These are phyloP conservation scores for Cystobasidium pallidum DNA, from an alignment of 1,284 basidiomycete species.

Conservation along the genomic window DNA sequence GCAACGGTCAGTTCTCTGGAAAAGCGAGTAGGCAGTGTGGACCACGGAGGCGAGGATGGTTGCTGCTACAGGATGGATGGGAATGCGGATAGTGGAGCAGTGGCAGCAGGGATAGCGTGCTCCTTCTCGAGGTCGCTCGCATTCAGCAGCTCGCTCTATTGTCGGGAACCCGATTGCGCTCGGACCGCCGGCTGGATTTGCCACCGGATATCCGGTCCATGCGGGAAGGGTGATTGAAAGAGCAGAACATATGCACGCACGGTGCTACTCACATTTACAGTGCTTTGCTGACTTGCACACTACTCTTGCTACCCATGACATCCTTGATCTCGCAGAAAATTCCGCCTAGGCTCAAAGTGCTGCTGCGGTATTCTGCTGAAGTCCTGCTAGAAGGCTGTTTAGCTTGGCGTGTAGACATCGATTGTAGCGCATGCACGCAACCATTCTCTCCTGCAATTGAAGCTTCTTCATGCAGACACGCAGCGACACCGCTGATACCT, in stretches of 20 bases:
- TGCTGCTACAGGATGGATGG: background rate
- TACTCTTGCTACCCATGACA: background rate
- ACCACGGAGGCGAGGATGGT: too few relatives aligned
- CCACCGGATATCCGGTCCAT: background rate
- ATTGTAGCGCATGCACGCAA: too few relatives aligned
- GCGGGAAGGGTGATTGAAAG: background rate
- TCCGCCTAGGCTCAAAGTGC: background rate
- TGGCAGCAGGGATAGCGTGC: background rate
- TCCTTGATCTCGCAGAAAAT: too few relatives aligned
- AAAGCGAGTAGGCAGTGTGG: background rate
- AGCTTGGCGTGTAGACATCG: too few relatives aligned
- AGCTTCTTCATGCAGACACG: background rate
- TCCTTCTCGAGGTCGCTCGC: background rate
- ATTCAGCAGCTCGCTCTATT: background rate
- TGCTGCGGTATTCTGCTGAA: background rate
- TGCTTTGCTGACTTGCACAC: background rate
- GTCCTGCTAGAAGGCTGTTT: background rate
- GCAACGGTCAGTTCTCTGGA: background rate
- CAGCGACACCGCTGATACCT: too few relatives aligned
- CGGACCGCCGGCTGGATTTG: constrained; percentile 9
- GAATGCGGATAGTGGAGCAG: background rate
- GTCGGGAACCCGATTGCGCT: too few relatives aligned
- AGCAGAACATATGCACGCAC: background rate
- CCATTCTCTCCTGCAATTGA: too few relatives aligned
- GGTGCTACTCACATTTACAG: background rate